These are phyloP conservation scores for Polytrichum commune DNA, from an alignment of 225 moss, liverwort and hornwort species.

Conservation along the genomic window DNA sequence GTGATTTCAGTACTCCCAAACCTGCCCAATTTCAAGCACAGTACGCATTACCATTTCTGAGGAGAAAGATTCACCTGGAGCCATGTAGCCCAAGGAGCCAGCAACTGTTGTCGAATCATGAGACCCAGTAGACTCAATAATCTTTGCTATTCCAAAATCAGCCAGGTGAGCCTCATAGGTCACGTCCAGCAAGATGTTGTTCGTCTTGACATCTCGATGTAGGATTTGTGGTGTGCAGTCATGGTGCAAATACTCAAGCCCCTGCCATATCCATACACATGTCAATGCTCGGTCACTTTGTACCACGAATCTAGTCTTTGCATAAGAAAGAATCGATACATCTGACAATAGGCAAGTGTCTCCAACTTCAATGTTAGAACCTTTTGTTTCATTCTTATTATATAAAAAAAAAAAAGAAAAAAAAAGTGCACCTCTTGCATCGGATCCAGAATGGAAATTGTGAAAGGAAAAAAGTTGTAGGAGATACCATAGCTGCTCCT, in stretches of 20 bases:
- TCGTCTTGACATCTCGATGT: constrained; percentile 30
- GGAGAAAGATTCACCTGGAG: constrained; percentile 22
- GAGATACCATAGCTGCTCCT: constrained; percentile 33
- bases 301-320: too few species aligned
- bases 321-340: too few species aligned
- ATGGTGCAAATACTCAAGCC: constrained; percentile 34
- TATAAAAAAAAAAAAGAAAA: too few species aligned
- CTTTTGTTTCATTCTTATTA: too few species aligned
- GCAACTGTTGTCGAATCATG: constrained; percentile 13
- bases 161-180: constrained; percentile 26
- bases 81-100: constrained; percentile 28
- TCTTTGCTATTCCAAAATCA: constrained; percentile 27
- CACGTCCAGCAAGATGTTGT: constrained; percentile 26
- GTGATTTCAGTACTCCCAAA: too few species aligned
- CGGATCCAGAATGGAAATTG: too few species aligned
- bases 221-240: constrained; percentile 29
- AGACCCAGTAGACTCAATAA: constrained; percentile 11
- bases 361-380: too few species aligned
- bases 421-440: too few species aligned
- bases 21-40: too few species aligned
- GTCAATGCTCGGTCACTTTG: too few species aligned
- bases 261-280: neutral
- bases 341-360: too few species aligned
- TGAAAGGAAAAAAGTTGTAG: neutral
- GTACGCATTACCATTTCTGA: too few species aligned